Base-by-base conservation (phyloP, 306 rosid genomes). In the Alnus glutinosa region DNA sequence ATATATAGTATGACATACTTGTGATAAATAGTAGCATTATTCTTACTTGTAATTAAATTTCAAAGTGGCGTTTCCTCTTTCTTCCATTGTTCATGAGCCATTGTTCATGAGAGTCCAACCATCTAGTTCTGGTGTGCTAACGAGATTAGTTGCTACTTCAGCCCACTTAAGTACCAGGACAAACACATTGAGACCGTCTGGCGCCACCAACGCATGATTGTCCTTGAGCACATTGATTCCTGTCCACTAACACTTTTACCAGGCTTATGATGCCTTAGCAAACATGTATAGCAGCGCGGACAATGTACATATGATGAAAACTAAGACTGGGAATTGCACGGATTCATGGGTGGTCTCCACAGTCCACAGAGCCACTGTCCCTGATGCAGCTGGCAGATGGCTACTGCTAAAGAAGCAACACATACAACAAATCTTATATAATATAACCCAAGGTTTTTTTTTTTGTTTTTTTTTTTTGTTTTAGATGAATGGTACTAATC, bases 301-400 rank as follows among this genome's bases (percentile, higher is more conserved):
- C 55, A 14, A 23, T 54, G 10, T 8, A 32, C 6, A 34, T 37
- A 79, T 76, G 76, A 80, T 80, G 73, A 73, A 68, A 72, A 84
- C 76, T 39, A 80, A 66, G 74, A 80, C 54, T 30, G 72, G 52
- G 19, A 57, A 48, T 64, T 16, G 71, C 71, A 74, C 54, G 64
- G 71, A 70, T 44, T 47, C 28, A 49, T 14, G 18, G 47, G 75
- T 78, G 78, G 71, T 77, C 46, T 42, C 46, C 44, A 39, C 44
- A 0, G 44, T 66, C 57, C 71, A 61, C 75, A 34, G 49, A 72
- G n/a, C 14, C 82, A 79, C 77, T 42, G 46, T 79, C 61, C 61
- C 71, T 49, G 36, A 23, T 58, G 64, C 64, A 52, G 49, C 58
- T 23, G 61, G 49, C 69, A 71, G 30, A 71, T 71, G 59, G 71